These are phyloP conservation scores for Lactifluus piperatus DNA, from an alignment of 768 basidiomycete genomes.

Conservation along the genomic window DNA sequence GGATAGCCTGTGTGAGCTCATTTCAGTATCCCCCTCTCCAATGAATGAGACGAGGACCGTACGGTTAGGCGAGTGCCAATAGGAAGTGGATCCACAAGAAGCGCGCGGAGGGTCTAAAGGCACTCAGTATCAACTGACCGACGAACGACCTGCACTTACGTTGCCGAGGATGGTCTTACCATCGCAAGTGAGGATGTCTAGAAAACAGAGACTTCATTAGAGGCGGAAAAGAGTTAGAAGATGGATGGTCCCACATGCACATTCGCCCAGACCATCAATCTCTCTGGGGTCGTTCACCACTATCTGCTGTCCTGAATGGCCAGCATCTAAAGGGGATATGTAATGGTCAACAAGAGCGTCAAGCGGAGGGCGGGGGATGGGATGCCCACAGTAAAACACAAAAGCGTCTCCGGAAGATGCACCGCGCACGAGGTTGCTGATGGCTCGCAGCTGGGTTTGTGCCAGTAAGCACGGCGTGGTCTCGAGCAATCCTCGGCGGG, in stretches of 20 bases:
- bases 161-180: conserved; percentile 11
- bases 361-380: neutral
- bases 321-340: neutral
- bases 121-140: neutral
- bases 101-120: conserved; percentile 10
- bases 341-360: neutral
- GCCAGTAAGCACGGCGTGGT: neutral
- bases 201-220: neutral
- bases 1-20: conserved; percentile 11
- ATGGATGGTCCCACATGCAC: neutral
- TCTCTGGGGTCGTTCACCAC: neutral
- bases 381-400: conserved; percentile 19
- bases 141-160: conserved; percentile 1
- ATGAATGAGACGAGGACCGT: neutral
- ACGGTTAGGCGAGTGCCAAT: conserved; percentile 18
- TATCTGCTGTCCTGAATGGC: neutral
- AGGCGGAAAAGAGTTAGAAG: neutral
- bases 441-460: conserved; percentile 10
- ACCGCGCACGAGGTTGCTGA: conserved; percentile 10
- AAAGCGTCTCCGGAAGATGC: conserved; percentile 16
- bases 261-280: neutral
- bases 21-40: neutral
- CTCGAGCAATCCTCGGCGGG: neutral
- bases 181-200: conserved; percentile 13
- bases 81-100: conserved; percentile 18